Percentiles rank a stretch among this genome's conserved stretches.
phyloP scores from a whole-genome alignment of 1,284 basidiomycete species.

The Apiotrichum mycotoxinovorans region DNA sequence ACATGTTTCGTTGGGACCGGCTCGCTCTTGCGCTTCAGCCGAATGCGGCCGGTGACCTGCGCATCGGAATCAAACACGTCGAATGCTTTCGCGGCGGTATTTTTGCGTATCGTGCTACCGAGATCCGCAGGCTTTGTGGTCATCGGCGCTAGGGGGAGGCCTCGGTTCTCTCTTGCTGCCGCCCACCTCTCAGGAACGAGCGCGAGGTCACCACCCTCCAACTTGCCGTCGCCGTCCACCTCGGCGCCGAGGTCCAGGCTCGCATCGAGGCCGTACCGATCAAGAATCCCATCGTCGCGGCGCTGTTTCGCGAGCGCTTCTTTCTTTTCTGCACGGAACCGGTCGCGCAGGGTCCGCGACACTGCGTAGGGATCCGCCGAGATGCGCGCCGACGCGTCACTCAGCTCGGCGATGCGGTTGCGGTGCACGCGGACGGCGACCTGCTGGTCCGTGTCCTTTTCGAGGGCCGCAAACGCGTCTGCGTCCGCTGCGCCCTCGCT shows the following conservation, averaged over 20 bases:
- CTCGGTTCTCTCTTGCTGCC: slow-evolving; percentile 17
- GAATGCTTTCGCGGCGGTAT: slow-evolving; percentile 8
- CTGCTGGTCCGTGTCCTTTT: slow-evolving; percentile 77
- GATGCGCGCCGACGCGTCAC: slow-evolving; percentile 66
- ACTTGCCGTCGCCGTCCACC: slow-evolving; percentile 23
- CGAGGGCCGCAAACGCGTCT: slow-evolving; percentile 72
- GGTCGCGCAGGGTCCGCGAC: slow-evolving; percentile 68
- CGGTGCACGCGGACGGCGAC: slow-evolving; percentile 66
- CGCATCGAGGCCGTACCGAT: slow-evolving; percentile 68
- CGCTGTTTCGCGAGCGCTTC: slow-evolving; percentile 62
- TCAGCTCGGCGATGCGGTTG: slow-evolving; percentile 71
- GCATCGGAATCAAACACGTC: slow-evolving; percentile 9
- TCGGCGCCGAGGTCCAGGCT: slow-evolving; percentile 36
- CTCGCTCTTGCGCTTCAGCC: slow-evolving; percentile 3
- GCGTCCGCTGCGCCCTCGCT: slow-evolving; percentile 21
- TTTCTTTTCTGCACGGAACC: slow-evolving; percentile 82
- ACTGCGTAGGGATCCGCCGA: slow-evolving; percentile 80
- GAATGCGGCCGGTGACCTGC: not conserved
- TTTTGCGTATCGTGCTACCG: slow-evolving; percentile 3
- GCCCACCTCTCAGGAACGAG: slow-evolving; percentile 34
- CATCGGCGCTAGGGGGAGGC: not conserved
- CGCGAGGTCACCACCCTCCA: too few relatives aligned
- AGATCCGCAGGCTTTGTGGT: not conserved
- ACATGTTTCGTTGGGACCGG: not conserved
- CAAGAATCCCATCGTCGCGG: slow-evolving; percentile 55